Evolutionary conservation across 2,329 filamentous ascomycete genomes (phyloP).

Genomic region (Cordyceps farinosa): DNA sequence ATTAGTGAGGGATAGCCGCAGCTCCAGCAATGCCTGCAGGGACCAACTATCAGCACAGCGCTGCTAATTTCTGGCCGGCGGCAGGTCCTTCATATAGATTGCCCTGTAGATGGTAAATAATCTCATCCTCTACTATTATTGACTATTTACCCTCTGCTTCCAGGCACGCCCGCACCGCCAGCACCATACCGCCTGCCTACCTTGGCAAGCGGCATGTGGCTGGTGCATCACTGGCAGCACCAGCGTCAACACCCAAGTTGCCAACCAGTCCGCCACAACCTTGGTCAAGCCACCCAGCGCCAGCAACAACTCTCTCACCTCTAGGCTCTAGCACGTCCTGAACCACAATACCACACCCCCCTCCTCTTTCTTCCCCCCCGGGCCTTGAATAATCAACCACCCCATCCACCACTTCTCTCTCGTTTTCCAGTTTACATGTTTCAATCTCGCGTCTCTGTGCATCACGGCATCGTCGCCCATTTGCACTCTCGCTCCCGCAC

Average conservation of each 20-base stretch:
- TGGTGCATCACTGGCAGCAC: background rate
- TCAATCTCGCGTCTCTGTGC: conserved; percentile 9
- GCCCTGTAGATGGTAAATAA: too few species aligned
- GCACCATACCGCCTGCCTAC: too few species aligned
- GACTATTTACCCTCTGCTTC: too few species aligned
- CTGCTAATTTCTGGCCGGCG: too few species aligned
- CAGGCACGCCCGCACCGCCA: too few species aligned
- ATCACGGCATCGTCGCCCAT: conserved; percentile 7
- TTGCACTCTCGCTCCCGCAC: background rate
- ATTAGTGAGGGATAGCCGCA: too few species aligned
- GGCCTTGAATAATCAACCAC: background rate
- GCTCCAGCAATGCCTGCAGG: too few species aligned
- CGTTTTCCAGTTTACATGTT: conserved; percentile 11
- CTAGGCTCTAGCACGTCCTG: background rate
- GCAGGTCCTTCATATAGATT: too few species aligned
- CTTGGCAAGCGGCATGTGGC: too few species aligned
- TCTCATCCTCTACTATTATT: too few species aligned
- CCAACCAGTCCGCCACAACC: background rate
- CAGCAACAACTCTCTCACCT: background rate
- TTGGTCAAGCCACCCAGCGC: background rate
- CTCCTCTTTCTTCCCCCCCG: background rate
- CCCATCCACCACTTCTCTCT: background rate
- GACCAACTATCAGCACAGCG: too few species aligned
- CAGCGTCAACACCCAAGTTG: background rate
- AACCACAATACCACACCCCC: background rate